Percentiles rank a stretch among this genome's conserved stretches.
Conservation (phyloP, 805 yeast species). For the Myxozyma neglecta region DNA sequence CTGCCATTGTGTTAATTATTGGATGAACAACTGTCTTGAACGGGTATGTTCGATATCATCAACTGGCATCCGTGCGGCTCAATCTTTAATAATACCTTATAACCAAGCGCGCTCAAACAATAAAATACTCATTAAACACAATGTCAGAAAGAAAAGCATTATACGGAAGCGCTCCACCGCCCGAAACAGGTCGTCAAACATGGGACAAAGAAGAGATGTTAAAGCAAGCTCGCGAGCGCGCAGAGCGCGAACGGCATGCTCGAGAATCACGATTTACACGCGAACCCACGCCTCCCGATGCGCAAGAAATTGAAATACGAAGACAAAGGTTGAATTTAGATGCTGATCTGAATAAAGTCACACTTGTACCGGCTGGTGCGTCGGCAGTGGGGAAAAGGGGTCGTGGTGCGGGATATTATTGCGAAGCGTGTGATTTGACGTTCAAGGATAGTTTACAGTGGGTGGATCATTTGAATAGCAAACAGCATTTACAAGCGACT, state of each 20-base stretch:
- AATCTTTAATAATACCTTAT: neutral
- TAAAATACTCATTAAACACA: neutral
- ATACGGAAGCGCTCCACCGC: constrained; percentile 22
- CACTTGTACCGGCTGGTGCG: constrained; percentile 41
- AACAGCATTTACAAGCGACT: constrained; percentile 50
- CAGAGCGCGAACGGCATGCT: constrained; percentile 19
- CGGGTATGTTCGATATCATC: neutral
- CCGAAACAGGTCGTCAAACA: constrained; percentile 28
- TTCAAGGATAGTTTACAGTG: constrained; percentile 80
- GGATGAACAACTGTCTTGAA: neutral
- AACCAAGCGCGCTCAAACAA: neutral
- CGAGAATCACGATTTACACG: constrained; percentile 22
- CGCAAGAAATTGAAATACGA: constrained; percentile 35
- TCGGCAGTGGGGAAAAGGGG: constrained; percentile 46
- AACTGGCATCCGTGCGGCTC: neutral
- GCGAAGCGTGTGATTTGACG: constrained; percentile 75
- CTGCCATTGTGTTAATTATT: neutral
- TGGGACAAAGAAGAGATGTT: constrained; percentile 30
- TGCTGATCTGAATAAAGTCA: constrained; percentile 40
- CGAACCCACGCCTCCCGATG: constrained; percentile 33
- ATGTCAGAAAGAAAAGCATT: constrained; percentile 19
- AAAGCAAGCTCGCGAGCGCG: constrained; percentile 28
- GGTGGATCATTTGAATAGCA: constrained; percentile 80
- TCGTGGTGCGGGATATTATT: constrained; percentile 77
- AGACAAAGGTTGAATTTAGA: constrained; percentile 36